phyloP scores from a whole-genome alignment of 768 basidiomycete genomes.

The Panaeolus papilionaceus region DNA sequence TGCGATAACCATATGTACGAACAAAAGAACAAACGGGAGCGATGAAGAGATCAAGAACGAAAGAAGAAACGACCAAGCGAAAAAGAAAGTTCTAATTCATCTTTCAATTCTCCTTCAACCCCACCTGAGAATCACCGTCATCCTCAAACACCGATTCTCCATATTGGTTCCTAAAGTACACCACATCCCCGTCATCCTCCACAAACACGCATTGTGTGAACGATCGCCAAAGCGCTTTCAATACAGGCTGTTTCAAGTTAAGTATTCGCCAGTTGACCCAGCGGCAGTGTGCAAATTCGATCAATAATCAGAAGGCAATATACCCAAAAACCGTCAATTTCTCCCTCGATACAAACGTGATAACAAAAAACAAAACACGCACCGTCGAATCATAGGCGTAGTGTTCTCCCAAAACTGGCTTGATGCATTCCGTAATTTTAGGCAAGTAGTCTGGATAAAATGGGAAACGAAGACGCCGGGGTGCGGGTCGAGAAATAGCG shows the following conservation, averaged over 20 bases:
- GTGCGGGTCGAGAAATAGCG: conserved; percentile 64
- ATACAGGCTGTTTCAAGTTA: conserved; percentile 35
- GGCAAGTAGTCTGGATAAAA: conserved; percentile 53
- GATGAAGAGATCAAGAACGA: too few relatives aligned
- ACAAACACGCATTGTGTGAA: conserved; percentile 66
- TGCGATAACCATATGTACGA: not conserved
- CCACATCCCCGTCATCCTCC: conserved; percentile 58
- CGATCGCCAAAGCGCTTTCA: conserved; percentile 60
- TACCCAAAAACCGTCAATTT: not conserved
- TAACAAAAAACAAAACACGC: conserved; percentile 21
- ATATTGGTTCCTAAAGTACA: conserved; percentile 60
- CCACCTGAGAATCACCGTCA: not conserved
- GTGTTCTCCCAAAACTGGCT: conserved; percentile 55
- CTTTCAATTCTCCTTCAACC: not conserved
- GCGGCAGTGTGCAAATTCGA: too few relatives aligned
- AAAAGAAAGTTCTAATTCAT: not conserved
- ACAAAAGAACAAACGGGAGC: not conserved
- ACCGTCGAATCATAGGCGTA: conserved; percentile 68
- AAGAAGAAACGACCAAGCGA: not conserved
- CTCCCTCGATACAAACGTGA: not conserved
- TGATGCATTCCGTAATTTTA: conserved; percentile 51
- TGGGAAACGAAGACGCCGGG: conserved; percentile 48
- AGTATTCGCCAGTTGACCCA: too few relatives aligned
- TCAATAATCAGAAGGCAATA: not conserved
- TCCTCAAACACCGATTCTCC: conserved; percentile 38